phyloP scores from a whole-genome alignment of 345 rosid species.

The Eucalyptus erythrocorys region DNA sequence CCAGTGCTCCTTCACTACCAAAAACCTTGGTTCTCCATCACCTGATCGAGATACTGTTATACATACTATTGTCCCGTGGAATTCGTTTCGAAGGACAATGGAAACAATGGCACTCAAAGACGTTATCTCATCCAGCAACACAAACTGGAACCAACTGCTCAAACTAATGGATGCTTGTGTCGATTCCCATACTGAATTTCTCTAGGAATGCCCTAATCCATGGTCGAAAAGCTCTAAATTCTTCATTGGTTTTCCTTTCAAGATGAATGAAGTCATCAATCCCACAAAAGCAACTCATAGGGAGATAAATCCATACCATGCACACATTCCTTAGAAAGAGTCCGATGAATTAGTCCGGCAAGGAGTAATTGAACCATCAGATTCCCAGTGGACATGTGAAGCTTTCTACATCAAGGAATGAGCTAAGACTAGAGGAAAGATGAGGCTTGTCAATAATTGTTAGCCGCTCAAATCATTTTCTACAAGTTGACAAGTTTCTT shows the following conservation, averaged over 20 bases:
- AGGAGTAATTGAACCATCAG: not conserved
- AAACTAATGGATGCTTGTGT: not conserved
- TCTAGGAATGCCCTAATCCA: not conserved
- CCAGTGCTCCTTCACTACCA: not conserved
- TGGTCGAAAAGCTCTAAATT: not conserved
- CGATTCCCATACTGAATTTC: not conserved
- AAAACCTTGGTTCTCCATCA: not conserved
- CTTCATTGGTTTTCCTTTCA: not conserved
- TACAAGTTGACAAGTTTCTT: not conserved
- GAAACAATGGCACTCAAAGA: not conserved
- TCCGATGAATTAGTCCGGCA: not conserved
- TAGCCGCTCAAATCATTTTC: not conserved
- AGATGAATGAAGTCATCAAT: not conserved
- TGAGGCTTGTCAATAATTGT: not conserved
- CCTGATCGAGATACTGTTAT: not conserved
- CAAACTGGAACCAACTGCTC: not conserved
- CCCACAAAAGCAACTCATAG: not conserved
- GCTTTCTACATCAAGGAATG: not conserved
- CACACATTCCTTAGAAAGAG: not conserved
- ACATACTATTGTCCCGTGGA: not conserved
- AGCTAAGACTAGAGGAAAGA: not conserved
- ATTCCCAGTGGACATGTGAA: not conserved
- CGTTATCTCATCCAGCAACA: not conserved
- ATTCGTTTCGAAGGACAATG: not conserved
- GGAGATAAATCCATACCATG: not conserved